A percentile compares a stretch with the other conserved stretches of the same genome.
These are phyloP conservation scores for Flaveria trinervia DNA, from an alignment of 129 eudicot species.

Conservation along the genomic window DNA sequence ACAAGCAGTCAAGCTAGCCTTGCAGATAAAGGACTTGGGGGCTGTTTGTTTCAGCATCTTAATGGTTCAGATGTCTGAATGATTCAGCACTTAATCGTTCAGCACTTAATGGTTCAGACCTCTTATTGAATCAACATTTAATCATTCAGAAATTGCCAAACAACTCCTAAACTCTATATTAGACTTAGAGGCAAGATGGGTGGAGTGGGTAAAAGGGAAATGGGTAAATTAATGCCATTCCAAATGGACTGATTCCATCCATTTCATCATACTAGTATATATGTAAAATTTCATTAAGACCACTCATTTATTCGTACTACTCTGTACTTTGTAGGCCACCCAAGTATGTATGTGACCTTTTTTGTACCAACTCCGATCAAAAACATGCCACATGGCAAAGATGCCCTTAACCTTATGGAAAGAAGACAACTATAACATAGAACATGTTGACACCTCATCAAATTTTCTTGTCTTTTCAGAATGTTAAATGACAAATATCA, in stretches of 20 bases:
- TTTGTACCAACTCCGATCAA: background rate
- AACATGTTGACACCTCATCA: background rate
- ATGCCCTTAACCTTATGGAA: background rate
- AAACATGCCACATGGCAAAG: background rate
- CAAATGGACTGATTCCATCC: background rate
- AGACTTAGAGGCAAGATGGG: background rate
- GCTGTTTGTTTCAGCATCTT: too few species aligned
- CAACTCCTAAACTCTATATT: background rate
- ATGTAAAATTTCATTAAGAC: background rate
- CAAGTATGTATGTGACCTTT: background rate
- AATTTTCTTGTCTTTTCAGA: background rate
- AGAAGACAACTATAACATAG: background rate
- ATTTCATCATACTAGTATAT: background rate
- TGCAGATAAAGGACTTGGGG: background rate
- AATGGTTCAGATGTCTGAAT: too few species aligned
- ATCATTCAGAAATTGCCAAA: too few species aligned
- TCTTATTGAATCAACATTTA: too few species aligned
- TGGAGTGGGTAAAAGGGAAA: background rate
- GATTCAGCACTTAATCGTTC: too few species aligned
- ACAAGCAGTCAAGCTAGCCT: slow-evolving; percentile 15
- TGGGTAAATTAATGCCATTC: background rate
- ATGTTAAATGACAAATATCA: background rate
- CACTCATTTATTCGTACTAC: background rate
- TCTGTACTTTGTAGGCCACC: background rate
- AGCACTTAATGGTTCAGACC: too few species aligned